Evolutionary conservation across 1,284 basidiomycete genomes (phyloP).

Genomic region (Grifola frondosa): DNA sequence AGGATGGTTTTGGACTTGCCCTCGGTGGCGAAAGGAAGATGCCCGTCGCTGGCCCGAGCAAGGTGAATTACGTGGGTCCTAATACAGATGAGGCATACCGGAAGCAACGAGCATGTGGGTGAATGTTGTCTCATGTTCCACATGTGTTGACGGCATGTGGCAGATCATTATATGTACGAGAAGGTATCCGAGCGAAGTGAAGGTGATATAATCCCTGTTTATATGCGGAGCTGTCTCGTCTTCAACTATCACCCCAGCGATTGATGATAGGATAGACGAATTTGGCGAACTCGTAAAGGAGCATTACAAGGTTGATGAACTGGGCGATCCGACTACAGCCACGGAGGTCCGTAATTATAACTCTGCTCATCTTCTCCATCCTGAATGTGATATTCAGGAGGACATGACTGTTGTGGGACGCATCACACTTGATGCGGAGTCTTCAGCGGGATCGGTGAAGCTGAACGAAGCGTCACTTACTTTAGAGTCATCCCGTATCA

Average conservation of each 20-base stretch:
- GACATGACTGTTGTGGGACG: constrained; percentile 79
- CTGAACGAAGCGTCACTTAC: constrained; percentile 72
- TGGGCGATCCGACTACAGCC: constrained; percentile 75
- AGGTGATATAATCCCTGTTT: constrained; percentile 46
- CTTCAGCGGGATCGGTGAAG: constrained; percentile 54
- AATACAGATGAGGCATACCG: constrained; percentile 40
- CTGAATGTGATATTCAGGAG: constrained; percentile 45
- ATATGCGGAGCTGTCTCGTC: background rate
- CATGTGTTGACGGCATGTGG: constrained; percentile 1
- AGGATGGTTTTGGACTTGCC: constrained; percentile 18
- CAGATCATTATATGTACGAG: constrained; percentile 94
- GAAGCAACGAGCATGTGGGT: constrained; percentile 57
- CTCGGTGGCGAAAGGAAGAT: constrained; percentile 31
- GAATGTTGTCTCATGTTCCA: background rate
- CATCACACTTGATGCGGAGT: constrained; percentile 72
- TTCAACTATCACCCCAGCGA: constrained; percentile 51
- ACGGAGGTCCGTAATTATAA: constrained; percentile 61
- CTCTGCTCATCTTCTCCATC: constrained; percentile 4
- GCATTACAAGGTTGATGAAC: constrained; percentile 67
- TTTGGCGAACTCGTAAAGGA: constrained; percentile 71
- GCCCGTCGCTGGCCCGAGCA: constrained; percentile 38
- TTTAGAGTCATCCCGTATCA: constrained; percentile 80
- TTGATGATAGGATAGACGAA: constrained; percentile 86
- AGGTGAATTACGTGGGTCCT: constrained; percentile 47
- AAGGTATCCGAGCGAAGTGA: constrained; percentile 81